Percentiles rank a stretch among this genome's conserved stretches.
Evolutionary conservation across 192 early-diverging fungal species (phyloP).

Genomic region (Cladochytrium replicatum): DNA sequence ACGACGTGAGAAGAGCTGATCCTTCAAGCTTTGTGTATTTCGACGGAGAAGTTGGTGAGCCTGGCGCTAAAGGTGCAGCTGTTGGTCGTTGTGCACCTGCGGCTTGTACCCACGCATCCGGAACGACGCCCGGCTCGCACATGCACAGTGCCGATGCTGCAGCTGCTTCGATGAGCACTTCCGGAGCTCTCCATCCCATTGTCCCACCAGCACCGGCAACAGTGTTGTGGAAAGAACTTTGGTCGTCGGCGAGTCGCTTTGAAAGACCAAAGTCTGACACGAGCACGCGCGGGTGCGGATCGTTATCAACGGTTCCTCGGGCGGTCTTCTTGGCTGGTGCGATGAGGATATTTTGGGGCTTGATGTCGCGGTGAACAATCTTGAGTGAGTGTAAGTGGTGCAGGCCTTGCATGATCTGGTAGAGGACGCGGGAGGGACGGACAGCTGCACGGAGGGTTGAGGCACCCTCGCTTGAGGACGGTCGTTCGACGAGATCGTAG

Average conservation of each 20-base stretch:
- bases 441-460: conserved; percentile 34
- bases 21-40: too few relatives aligned
- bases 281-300: conserved; percentile 54
- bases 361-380: conserved; percentile 97
- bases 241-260: conserved; percentile 86
- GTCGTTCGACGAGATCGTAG: conserved; percentile 73
- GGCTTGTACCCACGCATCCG: too few relatives aligned
- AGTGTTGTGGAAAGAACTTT: conserved; percentile 91
- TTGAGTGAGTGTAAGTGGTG: conserved; percentile 84
- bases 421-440: conserved; percentile 59
- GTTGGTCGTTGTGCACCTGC: too few relatives aligned
- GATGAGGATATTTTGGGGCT: conserved; percentile 89
- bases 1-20: conserved; percentile 1
- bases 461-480: conserved; percentile 25
- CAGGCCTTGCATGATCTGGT: conserved; percentile 78
- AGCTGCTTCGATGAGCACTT: too few relatives aligned
- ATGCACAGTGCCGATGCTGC: too few relatives aligned
- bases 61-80: too few relatives aligned
- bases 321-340: too few relatives aligned
- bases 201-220: conserved; percentile 71
- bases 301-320: too few relatives aligned
- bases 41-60: too few relatives aligned
- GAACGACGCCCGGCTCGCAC: too few relatives aligned
- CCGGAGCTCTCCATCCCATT: conserved; percentile 94
- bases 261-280: conserved; percentile 97